A percentile compares a stretch with the other conserved stretches of the same genome.
Conservation (phyloP, 2,329 filamentous ascomycete genomes). For the Hypoxylon rubiginosum region DNA sequence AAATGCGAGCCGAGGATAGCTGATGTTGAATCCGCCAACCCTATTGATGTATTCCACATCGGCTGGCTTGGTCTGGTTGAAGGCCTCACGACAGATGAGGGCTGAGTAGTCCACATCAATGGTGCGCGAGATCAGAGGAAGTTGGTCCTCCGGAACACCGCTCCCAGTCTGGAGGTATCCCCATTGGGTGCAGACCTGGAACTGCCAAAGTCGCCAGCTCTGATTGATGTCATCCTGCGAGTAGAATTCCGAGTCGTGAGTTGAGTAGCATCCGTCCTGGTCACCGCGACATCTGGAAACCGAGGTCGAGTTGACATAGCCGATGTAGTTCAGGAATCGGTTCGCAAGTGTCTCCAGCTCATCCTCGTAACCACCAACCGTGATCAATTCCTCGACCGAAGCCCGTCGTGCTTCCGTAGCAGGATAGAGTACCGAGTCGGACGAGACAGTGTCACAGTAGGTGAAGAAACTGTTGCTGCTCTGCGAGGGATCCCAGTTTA, state of each 20-base stretch:
- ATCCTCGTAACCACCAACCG: constrained; percentile 57
- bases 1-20: constrained; percentile 80
- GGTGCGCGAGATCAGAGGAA: constrained; percentile 79
- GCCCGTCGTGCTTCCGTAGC: constrained; percentile 54
- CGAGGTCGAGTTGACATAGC: constrained; percentile 55
- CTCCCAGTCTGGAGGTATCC: constrained; percentile 83
- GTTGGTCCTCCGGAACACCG: constrained; percentile 72
- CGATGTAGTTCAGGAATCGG: constrained; percentile 67
- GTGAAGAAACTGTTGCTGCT: constrained; percentile 58
- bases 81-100: constrained; percentile 74
- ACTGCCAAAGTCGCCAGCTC: constrained; percentile 63
- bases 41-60: constrained; percentile 78
- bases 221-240: constrained; percentile 54
- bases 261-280: constrained; percentile 57
- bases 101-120: constrained; percentile 74
- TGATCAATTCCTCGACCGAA: constrained; percentile 57
- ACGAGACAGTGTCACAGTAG: constrained; percentile 64
- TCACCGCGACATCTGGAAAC: constrained; percentile 43
- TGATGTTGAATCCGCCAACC: constrained; percentile 79
- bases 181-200: constrained; percentile 75
- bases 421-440: constrained; percentile 58
- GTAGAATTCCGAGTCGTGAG: constrained; percentile 54
- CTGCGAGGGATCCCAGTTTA: constrained; percentile 67
- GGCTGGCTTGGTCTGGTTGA: constrained; percentile 75
- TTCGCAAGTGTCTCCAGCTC: constrained; percentile 56